phyloP scores from a whole-genome alignment of 2,329 filamentous ascomycete genomes.

The Verticillium dahliae region DNA sequence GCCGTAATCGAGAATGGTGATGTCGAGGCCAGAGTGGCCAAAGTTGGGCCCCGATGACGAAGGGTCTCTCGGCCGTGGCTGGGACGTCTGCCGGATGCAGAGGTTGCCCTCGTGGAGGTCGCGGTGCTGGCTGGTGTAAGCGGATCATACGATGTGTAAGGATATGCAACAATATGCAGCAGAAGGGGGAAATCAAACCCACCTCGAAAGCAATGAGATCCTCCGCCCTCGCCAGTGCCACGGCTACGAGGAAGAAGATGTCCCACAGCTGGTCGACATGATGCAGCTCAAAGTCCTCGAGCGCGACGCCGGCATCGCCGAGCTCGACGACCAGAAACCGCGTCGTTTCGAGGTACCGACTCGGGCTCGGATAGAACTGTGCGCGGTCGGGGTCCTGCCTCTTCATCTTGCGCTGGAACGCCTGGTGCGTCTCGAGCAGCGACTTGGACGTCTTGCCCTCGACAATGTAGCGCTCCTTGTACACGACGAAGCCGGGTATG shows the following conservation, averaged over 20 bases:
- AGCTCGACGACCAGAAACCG: constrained; percentile 56
- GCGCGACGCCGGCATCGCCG: constrained; percentile 53
- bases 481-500: constrained; percentile 58
- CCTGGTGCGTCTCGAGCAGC: constrained; percentile 53
- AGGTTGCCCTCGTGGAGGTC: constrained; percentile 62
- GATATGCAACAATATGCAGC: too few relatives aligned
- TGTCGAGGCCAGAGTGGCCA: constrained; percentile 54
- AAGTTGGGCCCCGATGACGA: constrained; percentile 32
- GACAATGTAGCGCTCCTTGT: constrained; percentile 58
- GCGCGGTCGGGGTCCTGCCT: constrained; percentile 47
- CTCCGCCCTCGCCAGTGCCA: constrained; percentile 55
- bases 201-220: constrained; percentile 55
- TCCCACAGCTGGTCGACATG: constrained; percentile 53
- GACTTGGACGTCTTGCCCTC: constrained; percentile 46
- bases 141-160: not conserved
- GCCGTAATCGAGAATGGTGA: constrained; percentile 61
- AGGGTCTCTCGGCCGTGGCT: constrained; percentile 22
- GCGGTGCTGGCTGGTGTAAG: constrained; percentile 42
- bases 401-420: constrained; percentile 47
- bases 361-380: constrained; percentile 58
- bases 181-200: not conserved
- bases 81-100: constrained; percentile 42
- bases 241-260: constrained; percentile 52
- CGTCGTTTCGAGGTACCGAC: constrained; percentile 50
- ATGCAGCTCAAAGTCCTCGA: constrained; percentile 51